Base-by-base conservation (phyloP, 805 yeast species). In the Myxozyma kluyveri region DNA sequence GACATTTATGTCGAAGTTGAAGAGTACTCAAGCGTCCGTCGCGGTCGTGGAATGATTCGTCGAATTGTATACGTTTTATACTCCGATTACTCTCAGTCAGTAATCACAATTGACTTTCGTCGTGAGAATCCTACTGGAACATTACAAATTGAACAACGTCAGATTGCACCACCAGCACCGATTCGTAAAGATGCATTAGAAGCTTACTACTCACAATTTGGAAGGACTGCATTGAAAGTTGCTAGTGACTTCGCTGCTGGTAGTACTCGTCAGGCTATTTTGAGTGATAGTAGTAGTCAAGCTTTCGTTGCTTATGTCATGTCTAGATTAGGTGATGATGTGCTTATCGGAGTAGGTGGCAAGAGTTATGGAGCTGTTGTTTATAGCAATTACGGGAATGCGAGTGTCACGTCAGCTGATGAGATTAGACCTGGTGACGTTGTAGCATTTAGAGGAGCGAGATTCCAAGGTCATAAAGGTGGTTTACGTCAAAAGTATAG, bases 381-480 rank as follows among this genome's bases (percentile, higher is more conserved):
- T 55, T 89, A 83, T 69, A 72, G 74, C 57, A 85, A 78, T 60
- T 59, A 70, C 61, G 75, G 73, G 53, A 75, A 75, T 62, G 76
- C 80, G 41, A 62, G 73, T 4, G 77, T 81, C 4, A 69, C 75
- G 14, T 81, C 78, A 59, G 62, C 70, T 27, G 88, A 81, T 49
- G 85, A 81, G 37, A 78, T 89, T 49, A 75, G 78, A 43, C 83
- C 95, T 0, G 99, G 99, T 54, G 98, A 93, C 67, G 75, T 91
- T 7, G 69, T 88, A 38, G 86, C 88, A 46, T 78, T 88, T 56
- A 79, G 83, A 62, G 35, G 38, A 12, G 96, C 88, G 4, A 77
- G 77, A 54, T 90, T 91, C 69, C 80, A 78, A 56, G 79, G 82
- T 4, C 87, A 83, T 60, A 76, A 77, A 47, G 74, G 75, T 3